phyloP scores from a whole-genome alignment of 2,329 filamentous ascomycete species.

The Aspergillus carbonarius region DNA sequence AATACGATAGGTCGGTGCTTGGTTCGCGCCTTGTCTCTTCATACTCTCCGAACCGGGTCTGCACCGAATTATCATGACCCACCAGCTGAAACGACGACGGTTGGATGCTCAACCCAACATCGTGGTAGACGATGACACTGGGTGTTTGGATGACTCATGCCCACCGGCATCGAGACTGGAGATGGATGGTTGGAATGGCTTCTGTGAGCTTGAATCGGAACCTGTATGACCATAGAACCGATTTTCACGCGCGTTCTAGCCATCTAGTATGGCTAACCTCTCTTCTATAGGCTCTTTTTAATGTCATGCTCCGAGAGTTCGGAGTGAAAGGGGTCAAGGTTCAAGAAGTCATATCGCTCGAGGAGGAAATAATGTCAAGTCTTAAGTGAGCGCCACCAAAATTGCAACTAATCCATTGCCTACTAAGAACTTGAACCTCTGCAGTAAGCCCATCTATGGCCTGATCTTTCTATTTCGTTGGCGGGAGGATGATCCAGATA shows the following conservation, averaged over 20 bases:
- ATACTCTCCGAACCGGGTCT: neutral
- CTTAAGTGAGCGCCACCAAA: conserved; percentile 57
- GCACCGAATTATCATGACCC: conserved; percentile 24
- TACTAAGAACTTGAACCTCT: conserved; percentile 2
- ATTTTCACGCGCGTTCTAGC: neutral
- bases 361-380: conserved; percentile 62
- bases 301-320: conserved; percentile 75
- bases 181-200: conserved; percentile 47
- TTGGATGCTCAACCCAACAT: conserved; percentile 21
- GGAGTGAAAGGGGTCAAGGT: conserved; percentile 72
- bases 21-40: neutral
- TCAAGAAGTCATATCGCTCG: conserved; percentile 73
- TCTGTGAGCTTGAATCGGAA: conserved; percentile 79
- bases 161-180: conserved; percentile 36
- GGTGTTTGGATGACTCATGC: conserved; percentile 18
- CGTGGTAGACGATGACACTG: conserved; percentile 15
- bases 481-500: conserved; percentile 55
- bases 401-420: neutral
- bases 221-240: conserved; percentile 58
- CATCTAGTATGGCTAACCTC: neutral
- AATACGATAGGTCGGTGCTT: neutral
- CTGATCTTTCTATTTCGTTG: conserved; percentile 88
- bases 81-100: conserved; percentile 30
- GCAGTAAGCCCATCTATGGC: conserved; percentile 72
- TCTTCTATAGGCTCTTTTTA: conserved; percentile 69